Evolutionary conservation across 352 stramenopile genomes (phyloP).

Genomic region (Phytophthora hibernalis): DNA sequence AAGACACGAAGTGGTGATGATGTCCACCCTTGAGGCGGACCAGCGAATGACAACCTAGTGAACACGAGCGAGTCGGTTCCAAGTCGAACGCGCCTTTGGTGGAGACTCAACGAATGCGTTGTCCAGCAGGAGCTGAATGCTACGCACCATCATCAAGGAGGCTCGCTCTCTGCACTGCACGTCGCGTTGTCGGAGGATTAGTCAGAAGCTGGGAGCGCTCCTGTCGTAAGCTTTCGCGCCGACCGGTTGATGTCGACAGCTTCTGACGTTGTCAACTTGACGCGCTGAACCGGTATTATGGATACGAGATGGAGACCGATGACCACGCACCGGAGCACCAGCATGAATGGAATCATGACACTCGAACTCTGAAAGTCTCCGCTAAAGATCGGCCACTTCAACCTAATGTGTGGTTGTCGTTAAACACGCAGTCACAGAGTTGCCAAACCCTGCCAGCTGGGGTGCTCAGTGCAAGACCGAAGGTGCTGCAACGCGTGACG

Average conservation of each 20-base stretch:
- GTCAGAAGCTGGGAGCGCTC: background rate
- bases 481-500: no score
- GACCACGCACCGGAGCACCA: background rate
- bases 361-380: background rate
- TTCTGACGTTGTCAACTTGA: slow-evolving; percentile 19
- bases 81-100: slow-evolving; percentile 16
- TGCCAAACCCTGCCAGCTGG: background rate
- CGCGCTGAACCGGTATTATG: no score
- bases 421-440: slow-evolving; percentile 11
- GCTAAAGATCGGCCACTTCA: slow-evolving; percentile 25
- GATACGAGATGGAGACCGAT: background rate
- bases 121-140: slow-evolving; percentile 11
- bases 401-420: background rate
- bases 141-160: background rate
- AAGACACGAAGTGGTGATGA: background rate
- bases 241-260: slow-evolving; percentile 11
- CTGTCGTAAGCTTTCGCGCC: slow-evolving; percentile 28
- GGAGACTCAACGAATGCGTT: slow-evolving; percentile 15
- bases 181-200: slow-evolving; percentile 14
- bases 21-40: background rate
- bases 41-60: background rate
- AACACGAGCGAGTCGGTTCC: slow-evolving; percentile 24
- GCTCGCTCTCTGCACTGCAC: slow-evolving; percentile 20
- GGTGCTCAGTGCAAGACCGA: background rate
- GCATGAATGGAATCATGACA: background rate